Conservation (phyloP, 805 yeast species). For the Debaryomyces maramus region DNA sequence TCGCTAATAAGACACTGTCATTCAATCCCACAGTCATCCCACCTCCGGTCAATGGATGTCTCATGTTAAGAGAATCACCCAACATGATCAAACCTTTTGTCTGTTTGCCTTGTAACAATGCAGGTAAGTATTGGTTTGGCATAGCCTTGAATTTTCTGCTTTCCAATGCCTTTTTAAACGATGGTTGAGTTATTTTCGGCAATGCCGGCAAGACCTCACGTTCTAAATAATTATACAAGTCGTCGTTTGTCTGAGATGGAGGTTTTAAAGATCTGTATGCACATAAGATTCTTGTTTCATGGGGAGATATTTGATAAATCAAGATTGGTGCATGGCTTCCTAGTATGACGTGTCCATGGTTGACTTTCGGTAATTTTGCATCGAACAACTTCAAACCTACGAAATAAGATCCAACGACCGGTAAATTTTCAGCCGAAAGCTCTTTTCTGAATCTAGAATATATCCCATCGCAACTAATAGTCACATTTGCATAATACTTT, state of each 20-base stretch:
- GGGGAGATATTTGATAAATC: conserved; percentile 80
- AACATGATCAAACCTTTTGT: conserved; percentile 70
- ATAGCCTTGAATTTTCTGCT: conserved; percentile 65
- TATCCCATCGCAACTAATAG: conserved; percentile 89
- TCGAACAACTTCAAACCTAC: conserved; percentile 77
- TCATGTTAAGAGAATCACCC: conserved; percentile 95
- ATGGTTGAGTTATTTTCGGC: conserved; percentile 64
- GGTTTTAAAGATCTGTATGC: conserved; percentile 74
- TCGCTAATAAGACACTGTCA: conserved; percentile 72
- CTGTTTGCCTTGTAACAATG: conserved; percentile 56
- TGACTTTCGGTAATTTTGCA: conserved; percentile 70
- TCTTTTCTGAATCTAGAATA: conserved; percentile 88
- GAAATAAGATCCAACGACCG: conserved; percentile 78
- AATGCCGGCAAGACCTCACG: conserved; percentile 62
- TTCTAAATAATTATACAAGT: conserved; percentile 59
- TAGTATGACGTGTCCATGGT: conserved; percentile 87
- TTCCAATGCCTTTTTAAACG: conserved; percentile 64
- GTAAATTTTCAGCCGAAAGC: conserved; percentile 57
- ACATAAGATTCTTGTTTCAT: conserved; percentile 85
- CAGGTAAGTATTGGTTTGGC: conserved; percentile 93
- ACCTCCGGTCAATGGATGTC: conserved; percentile 98
- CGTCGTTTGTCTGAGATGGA: conserved; percentile 63
- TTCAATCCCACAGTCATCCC: conserved; percentile 98
- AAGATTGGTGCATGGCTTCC: conserved; percentile 87
- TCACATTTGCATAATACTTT: conserved; percentile 58